These are phyloP conservation scores for Penicillium cinerascens DNA, from an alignment of 495 filamentous ascomycete species.

Conservation along the genomic window DNA sequence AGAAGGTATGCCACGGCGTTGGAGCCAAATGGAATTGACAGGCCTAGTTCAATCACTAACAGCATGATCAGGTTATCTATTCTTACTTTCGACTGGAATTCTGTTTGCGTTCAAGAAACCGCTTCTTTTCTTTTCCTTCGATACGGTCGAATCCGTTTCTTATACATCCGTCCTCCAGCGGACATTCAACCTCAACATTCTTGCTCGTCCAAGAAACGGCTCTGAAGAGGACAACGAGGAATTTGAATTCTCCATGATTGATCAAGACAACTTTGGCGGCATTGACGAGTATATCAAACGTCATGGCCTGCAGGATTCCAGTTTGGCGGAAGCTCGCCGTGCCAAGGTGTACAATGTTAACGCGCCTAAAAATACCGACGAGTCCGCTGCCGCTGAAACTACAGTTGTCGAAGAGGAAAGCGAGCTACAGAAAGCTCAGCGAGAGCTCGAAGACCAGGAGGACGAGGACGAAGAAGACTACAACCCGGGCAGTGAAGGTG, in stretches of 20 bases:
- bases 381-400: slow-evolving; percentile 24
- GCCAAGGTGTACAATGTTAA: slow-evolving; percentile 80
- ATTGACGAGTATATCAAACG: slow-evolving; percentile 83
- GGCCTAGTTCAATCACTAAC: slow-evolving; percentile 1
- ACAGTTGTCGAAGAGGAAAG: slow-evolving; percentile 46
- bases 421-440: slow-evolving; percentile 66
- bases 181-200: slow-evolving; percentile 88
- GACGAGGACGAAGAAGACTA: slow-evolving; percentile 92
- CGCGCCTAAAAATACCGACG: slow-evolving; percentile 37
- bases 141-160: slow-evolving; percentile 72
- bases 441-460: slow-evolving; percentile 58
- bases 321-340: slow-evolving; percentile 81
- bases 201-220: slow-evolving; percentile 44
- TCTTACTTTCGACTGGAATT: slow-evolving; percentile 82
- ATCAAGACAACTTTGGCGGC: slow-evolving; percentile 76
- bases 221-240: slow-evolving; percentile 56
- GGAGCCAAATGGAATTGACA: background rate
- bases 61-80: slow-evolving; percentile 65
- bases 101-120: slow-evolving; percentile 97
- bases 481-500: slow-evolving; percentile 72
- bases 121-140: slow-evolving; percentile 77
- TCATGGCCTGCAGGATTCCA: slow-evolving; percentile 82
- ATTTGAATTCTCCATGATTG: slow-evolving; percentile 81
- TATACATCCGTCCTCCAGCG: slow-evolving; percentile 88
- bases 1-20: slow-evolving; percentile 55